Evolutionary conservation across 805 yeast genomes (phyloP), one percentile per base, ranked within the genome.

Genomic region (Nakazawaea pomicola): DNA sequence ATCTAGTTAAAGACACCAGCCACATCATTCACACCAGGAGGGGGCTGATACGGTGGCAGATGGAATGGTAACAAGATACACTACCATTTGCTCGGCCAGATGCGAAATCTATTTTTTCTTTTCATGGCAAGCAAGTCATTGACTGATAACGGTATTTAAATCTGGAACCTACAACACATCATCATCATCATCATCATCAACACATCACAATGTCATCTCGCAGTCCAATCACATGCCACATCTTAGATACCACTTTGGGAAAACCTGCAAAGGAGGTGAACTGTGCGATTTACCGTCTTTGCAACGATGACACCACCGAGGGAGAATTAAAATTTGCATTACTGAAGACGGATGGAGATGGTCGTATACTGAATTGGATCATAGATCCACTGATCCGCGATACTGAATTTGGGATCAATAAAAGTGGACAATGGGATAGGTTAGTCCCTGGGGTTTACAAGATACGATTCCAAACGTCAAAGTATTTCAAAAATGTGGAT

Each of bases 171-270:
- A n/a, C n/a, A n/a, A n/a, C n/a, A n/a, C n/a, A n/a, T n/a, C n/a
- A n/a, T n/a, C n/a, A n/a, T n/a, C n/a, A n/a, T n/a, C n/a, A n/a
- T n/a, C n/a, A n/a, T 29, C n/a, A 29, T 29, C 31, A 29, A 21
- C 27, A 21, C 20, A 34, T 18, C 16, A 36, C 16, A n/a, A 38
- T 38, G 41, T 15, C 31, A 12, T 23, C 25, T 8, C 27, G 36
- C 9, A 29, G 37, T 18, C 91, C 91, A 33, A 76, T 89, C 29
- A 89, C 96, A 3, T 90, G 97, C 64, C 98, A 90, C 58, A 76
- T 90, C 8, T 68, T 90, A 17, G 96, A 90, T 54, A 89, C 96
- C 6, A 80, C 84, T 8, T 61, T 69, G 6, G 98, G 98, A 1
- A 72, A 67, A 45, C 98, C 98, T 1, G 96, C 96, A 1, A 56